Evolutionary conservation across 1,284 basidiomycete genomes (phyloP), one percentile per base, ranked within the genome.

Genomic region (Athelia sp.): DNA sequence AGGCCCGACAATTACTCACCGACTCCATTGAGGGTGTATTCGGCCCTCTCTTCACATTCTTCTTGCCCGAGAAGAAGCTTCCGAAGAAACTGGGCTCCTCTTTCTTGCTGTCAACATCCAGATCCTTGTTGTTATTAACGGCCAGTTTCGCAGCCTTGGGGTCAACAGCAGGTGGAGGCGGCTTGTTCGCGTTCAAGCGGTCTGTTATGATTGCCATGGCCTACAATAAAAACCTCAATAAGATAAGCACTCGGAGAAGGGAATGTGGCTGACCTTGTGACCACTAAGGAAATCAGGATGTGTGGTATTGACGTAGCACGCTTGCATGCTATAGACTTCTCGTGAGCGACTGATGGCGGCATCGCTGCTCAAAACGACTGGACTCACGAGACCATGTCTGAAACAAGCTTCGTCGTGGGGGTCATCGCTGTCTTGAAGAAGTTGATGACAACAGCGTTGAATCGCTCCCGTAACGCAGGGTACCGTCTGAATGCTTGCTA

Each of bases 251-350:
- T 44, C 6, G 35, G 47, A 44, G 45, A 45, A 22, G 31, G 29
- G 9, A 19, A 3, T 14, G 40, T n/a, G 38, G 58, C 60, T 38
- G 53, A 78, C 85, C 71, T 88, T 93, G 73, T 99, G 96, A 32
- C 96, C 97, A 55, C 85, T 91, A 65, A 99, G 80, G 73, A 98
- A 98, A 72, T 99, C 96, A 2, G 96, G 96, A 66, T 98, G 96
- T 2, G 94, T 98, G n/a, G 95, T 98, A 74, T 98, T 98, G 62
- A 99, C 87, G 66, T 98, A 98, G 66, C 92, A 94, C 35, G 94
- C 90, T 74, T 98, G 94, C 92, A 96, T 96, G 42, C 88, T 92
- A 50, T 24, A 43, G 48, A 57, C 10, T 21, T 45, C 13, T 6
- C 26, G 26, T 29, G 13, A 29, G 26, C 26, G 4, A 29, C 13